Base-by-base conservation (phyloP, 2,329 filamentous ascomycete genomes). In the Mariannaea sp. region DNA sequence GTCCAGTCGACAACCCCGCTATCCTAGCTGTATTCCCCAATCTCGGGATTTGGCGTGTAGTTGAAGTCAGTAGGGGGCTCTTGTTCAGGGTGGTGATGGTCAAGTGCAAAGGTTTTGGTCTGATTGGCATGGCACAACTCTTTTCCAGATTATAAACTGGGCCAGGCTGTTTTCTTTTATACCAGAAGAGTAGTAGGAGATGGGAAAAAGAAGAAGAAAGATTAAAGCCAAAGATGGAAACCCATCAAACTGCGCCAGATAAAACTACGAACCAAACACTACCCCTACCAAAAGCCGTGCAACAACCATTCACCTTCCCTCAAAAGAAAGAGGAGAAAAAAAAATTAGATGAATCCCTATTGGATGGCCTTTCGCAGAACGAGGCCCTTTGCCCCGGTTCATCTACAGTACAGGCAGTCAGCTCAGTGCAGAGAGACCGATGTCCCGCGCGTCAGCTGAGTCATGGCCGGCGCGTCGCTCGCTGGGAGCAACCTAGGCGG, bases 401-500 rank as follows among this genome's bases (percentile, higher is more conserved):
- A n/a, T n/a, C n/a, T n/a, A n/a, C n/a, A n/a, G n/a, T n/a, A n/a
- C n/a, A n/a, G n/a, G n/a, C n/a, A n/a, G n/a, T n/a, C n/a, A n/a
- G n/a, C 26, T 12, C 26, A 7, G 12, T 12, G 7, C 12, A 29
- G 12, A 29, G 12, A 29, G 22, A 8, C 53, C 49, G 59, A 41
- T 42, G 29, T 26, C 30, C 54, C 62, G 62, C 62, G 62, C 62
- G 62, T 44, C 51, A 56, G 27, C 55, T 65, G 56, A 65, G 62
- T 65, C 57, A 65, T 60, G 36, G 7, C 19, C 38, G 40, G 48
- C 30, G 30, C 20, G 10, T 57, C 41, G 45, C 24, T 32, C 35
- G n/a, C 8, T 32, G 29, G 13, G 29, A 13, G 35, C 36, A 19
- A 39, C 36, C 16, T n/a, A n/a, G 20, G 19, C 36, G 19, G 17